Conservation (phyloP, 148 eudicot species). For the Amaranthus cruentus region DNA sequence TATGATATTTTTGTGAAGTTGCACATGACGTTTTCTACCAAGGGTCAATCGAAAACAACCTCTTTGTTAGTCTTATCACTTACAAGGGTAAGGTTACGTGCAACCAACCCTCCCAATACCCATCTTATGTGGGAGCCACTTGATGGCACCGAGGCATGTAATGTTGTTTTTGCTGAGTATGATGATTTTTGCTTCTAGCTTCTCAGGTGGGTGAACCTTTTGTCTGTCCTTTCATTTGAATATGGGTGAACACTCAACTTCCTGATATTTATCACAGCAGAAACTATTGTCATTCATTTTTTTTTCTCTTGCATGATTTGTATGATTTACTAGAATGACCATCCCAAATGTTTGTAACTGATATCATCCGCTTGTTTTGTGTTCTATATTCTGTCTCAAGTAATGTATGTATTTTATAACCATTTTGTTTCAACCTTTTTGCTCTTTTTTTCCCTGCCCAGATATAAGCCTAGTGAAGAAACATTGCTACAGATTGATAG, state of each 20-base stretch:
- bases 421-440: conserved; percentile 2
- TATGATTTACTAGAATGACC: neutral
- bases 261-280: neutral
- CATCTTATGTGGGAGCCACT: no score
- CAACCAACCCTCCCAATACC: no score
- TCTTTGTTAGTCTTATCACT: no score
- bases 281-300: no score
- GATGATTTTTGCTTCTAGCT: neutral
- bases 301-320: no score
- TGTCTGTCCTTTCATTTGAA: neutral
- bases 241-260: neutral
- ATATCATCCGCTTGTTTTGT: neutral
- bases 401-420: neutral
- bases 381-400: neutral
- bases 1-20: neutral
- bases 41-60: no score
- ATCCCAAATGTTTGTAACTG: neutral
- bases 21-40: no score
- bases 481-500: conserved; percentile 83
- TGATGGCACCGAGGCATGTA: no score
- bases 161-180: no score
- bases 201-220: no score
- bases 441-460: conserved; percentile 27
- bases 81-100: no score
- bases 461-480: conserved; percentile 97